Percentiles rank a stretch among this genome's conserved stretches.
Evolutionary conservation across 2,329 filamentous ascomycete genomes (phyloP).

Genomic region (Phoma sp.): DNA sequence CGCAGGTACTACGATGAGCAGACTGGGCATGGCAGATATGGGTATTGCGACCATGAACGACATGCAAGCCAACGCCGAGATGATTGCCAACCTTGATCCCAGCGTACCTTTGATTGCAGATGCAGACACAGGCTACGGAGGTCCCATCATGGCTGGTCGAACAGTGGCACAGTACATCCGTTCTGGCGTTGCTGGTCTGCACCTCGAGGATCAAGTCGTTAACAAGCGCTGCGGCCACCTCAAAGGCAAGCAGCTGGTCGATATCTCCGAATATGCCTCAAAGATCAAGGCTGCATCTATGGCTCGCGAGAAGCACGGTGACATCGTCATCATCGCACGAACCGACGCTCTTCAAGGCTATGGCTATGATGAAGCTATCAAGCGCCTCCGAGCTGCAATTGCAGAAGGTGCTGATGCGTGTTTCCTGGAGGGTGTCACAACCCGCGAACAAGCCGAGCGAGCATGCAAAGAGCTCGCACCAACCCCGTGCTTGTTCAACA

Average conservation of each 20-base stretch:
- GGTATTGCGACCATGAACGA: constrained; percentile 68
- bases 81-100: constrained; percentile 68
- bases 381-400: constrained; percentile 59
- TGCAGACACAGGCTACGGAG: constrained; percentile 65
- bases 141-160: constrained; percentile 56
- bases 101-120: constrained; percentile 67
- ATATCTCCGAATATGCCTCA: constrained; percentile 58
- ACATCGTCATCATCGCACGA: constrained; percentile 70
- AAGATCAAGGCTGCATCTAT: constrained; percentile 64
- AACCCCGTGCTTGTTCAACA: constrained; percentile 64
- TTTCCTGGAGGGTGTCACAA: constrained; percentile 66
- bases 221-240: constrained; percentile 73
- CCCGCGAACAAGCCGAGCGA: constrained; percentile 58
- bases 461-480: constrained; percentile 59
- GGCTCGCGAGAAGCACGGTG: constrained; percentile 58
- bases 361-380: constrained; percentile 65
- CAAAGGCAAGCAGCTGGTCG: constrained; percentile 66
- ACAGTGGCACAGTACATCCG: constrained; percentile 62
- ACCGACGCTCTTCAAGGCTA: constrained; percentile 67
- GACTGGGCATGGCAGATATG: constrained; percentile 69
- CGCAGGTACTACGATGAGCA: constrained; percentile 67
- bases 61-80: constrained; percentile 69
- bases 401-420: constrained; percentile 66
- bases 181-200: constrained; percentile 65
- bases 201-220: constrained; percentile 70